Base-by-base conservation (phyloP, 2,329 filamentous ascomycete species). In the Volutella citrinella region DNA sequence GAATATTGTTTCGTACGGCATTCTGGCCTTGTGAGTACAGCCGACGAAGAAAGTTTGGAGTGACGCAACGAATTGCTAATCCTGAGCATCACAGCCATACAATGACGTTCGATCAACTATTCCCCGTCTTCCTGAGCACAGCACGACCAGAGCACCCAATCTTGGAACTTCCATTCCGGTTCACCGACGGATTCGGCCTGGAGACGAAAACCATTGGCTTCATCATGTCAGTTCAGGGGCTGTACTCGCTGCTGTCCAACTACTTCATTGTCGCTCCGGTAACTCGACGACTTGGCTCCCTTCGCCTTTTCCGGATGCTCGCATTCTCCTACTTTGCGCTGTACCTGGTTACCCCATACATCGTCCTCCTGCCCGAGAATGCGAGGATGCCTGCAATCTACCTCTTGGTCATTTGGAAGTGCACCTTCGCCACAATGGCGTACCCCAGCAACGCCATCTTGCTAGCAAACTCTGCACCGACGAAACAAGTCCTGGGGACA, bases 21-120 rank as follows among this genome's bases (percentile, higher is more conserved):
- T 97, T 51, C 71, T 97, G 40, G 91, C 91, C 45, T 96, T 95
- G 89, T 95, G 75, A 78, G 88, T 82, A 15, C 15, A 6, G 8
- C 9, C 7, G n/a, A n/a, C n/a, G n/a, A n/a, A n/a, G n/a, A n/a
- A n/a, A n/a, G n/a, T n/a, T n/a, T n/a, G n/a, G n/a, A n/a, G n/a
- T n/a, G n/a, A n/a, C n/a, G n/a, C n/a, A n/a, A n/a, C n/a, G n/a
- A 5, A 19, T 29, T 15, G 12, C 49, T 56, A 43, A 57, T 29
- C 36, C 26, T 11, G 10, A 22, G 12, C 19, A 18, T 19, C 42
- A 24, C 54, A 95, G 90, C 67, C 91, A 97, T 66, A 96, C 91
- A 10, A 96, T 98, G 64, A 94, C 90, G 0, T 93, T 95, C 51
- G 93, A 98, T 63, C 87, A 95, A 55, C 76, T 97, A 30, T 82